phyloP scores from a whole-genome alignment of 176 grass and related monocot species.

The Paspalum notatum region DNA sequence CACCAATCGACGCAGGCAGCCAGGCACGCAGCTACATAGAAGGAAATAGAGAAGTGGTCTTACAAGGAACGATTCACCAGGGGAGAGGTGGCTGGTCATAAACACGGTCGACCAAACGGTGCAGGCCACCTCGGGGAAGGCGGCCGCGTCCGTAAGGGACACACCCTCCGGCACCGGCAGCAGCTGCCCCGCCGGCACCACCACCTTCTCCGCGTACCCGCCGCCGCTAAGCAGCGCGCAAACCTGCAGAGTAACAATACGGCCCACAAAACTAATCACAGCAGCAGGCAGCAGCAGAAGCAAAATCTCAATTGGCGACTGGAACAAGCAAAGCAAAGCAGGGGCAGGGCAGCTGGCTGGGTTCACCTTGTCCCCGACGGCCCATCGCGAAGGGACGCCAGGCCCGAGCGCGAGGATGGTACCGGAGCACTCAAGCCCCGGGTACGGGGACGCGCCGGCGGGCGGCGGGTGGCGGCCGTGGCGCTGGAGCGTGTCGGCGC shows the following conservation, averaged over 20 bases:
- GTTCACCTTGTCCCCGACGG: slow-evolving; percentile 64
- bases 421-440: slow-evolving; percentile 83
- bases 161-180: slow-evolving; percentile 72
- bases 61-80: slow-evolving; percentile 83
- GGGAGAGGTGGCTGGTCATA: slow-evolving; percentile 80
- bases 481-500: slow-evolving; percentile 76
- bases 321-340: not conserved
- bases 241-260: slow-evolving; percentile 43
- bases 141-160: slow-evolving; percentile 67
- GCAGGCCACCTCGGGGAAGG: slow-evolving; percentile 77
- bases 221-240: slow-evolving; percentile 75
- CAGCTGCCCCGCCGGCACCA: slow-evolving; percentile 68
- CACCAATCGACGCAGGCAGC: not conserved
- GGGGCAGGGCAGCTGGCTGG: not conserved
- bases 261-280: not conserved
- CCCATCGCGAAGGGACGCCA: slow-evolving; percentile 46
- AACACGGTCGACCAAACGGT: slow-evolving; percentile 95
- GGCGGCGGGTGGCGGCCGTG: slow-evolving; percentile 63
- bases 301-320: not conserved
- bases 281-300: not conserved
- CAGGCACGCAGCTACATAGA: no score
- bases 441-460: slow-evolving; percentile 65
- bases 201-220: slow-evolving; percentile 90
- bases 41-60: not conserved
- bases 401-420: slow-evolving; percentile 66